Evolutionary conservation across 192 early-diverging fungal genomes (phyloP).

Genomic region (Coemansia sp.): DNA sequence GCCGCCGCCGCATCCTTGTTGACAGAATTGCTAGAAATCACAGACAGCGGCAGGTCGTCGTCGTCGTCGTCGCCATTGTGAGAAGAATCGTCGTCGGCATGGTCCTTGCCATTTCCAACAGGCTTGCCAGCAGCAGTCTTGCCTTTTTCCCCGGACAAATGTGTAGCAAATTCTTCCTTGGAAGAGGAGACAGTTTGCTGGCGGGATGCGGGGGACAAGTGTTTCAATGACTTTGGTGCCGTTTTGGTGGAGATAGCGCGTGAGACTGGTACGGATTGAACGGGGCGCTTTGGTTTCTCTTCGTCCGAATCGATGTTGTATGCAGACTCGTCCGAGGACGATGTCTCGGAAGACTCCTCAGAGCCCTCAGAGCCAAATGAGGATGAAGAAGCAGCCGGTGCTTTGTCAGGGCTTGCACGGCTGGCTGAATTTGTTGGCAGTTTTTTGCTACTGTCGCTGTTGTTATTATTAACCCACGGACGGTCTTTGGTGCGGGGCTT

Average conservation of each 20-base stretch:
- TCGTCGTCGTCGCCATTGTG: constrained; percentile 25
- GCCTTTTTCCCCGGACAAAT: not conserved
- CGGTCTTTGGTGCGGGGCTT: constrained; percentile 21
- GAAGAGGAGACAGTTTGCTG: not conserved
- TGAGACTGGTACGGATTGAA: constrained; percentile 12
- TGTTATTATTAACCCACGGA: constrained; percentile 29
- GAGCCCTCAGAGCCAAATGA: constrained; percentile 1
- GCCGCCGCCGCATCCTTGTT: constrained; percentile 10
- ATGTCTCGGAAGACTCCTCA: constrained; percentile 5
- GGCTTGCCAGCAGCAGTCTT: not conserved
- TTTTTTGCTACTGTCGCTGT: not conserved
- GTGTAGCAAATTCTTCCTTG: not conserved
- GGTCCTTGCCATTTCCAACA: constrained; percentile 15
- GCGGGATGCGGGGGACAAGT: not conserved
- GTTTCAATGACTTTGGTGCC: not conserved
- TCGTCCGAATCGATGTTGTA: constrained; percentile 22
- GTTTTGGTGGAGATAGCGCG: constrained; percentile 3
- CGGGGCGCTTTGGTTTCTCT: constrained; percentile 4
- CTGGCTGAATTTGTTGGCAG: not conserved
- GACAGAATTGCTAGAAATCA: constrained; percentile 33
- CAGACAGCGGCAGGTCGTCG: constrained; percentile 45
- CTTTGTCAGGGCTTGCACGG: not conserved
- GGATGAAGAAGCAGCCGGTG: not conserved
- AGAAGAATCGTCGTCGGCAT: constrained; percentile 22
- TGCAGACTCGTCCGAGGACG: constrained; percentile 34